Evolutionary conservation across 2,329 filamentous ascomycete species (phyloP).

Genomic region (Penicillium sumatraense): DNA sequence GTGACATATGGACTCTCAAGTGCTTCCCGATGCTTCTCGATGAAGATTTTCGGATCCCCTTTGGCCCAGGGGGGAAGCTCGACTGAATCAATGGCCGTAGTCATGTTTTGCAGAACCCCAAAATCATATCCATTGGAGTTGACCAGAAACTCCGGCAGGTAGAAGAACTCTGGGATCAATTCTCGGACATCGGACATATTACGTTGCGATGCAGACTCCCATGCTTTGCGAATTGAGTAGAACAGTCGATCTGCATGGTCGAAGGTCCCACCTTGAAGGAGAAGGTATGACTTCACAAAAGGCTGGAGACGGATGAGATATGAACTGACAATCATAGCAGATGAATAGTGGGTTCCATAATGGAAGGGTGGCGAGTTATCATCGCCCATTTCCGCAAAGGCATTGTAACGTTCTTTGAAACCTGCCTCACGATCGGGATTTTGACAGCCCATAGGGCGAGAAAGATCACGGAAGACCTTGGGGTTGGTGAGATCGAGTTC

Average conservation of each 20-base stretch:
- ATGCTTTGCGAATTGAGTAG: constrained; percentile 87
- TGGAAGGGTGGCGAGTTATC: constrained; percentile 78
- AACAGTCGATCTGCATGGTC: constrained; percentile 96
- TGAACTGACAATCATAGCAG: constrained; percentile 97
- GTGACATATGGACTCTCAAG: constrained; percentile 93
- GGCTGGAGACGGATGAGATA: constrained; percentile 94
- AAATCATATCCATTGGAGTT: constrained; percentile 96
- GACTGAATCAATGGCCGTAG: constrained; percentile 80
- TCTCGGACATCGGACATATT: constrained; percentile 96
- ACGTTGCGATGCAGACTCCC: constrained; percentile 84
- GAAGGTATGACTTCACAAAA: constrained; percentile 92
- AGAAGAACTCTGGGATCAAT: constrained; percentile 96
- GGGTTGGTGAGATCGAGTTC: constrained; percentile 87
- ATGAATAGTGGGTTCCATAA: constrained; percentile 98
- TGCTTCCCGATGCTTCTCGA: constrained; percentile 93
- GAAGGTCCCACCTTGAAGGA: constrained; percentile 93
- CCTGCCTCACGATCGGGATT: constrained; percentile 74
- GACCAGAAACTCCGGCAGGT: constrained; percentile 89
- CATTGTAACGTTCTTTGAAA: constrained; percentile 82
- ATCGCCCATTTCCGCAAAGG: constrained; percentile 89
- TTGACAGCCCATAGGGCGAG: constrained; percentile 96
- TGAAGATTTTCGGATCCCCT: constrained; percentile 92
- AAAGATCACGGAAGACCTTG: constrained; percentile 83
- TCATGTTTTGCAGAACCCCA: constrained; percentile 80
- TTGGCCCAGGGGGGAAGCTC: constrained; percentile 95